These are phyloP conservation scores for Leishmania lainsoni DNA, from an alignment of 208 protist genomes.

Conservation along the genomic window DNA sequence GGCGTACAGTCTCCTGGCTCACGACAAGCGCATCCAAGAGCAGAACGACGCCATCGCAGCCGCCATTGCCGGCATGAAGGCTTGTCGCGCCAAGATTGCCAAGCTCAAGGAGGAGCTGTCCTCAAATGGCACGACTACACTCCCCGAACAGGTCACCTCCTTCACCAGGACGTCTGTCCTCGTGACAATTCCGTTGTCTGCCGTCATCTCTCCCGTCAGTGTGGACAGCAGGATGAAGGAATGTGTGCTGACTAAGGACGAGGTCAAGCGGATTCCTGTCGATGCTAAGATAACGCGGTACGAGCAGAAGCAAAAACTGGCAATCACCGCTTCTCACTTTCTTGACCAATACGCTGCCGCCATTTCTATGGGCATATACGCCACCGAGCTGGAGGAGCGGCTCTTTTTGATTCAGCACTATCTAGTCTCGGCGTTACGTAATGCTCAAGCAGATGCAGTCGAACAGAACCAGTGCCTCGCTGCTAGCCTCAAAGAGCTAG, in stretches of 20 bases:
- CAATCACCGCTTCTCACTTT: slow-evolving; percentile 1
- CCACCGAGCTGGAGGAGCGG: slow-evolving; percentile 20
- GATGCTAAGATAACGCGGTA: slow-evolving; percentile 38
- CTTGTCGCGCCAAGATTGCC: slow-evolving; percentile 57
- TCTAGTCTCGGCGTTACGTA: slow-evolving; percentile 1
- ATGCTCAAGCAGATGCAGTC: not conserved
- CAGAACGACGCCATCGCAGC: slow-evolving; percentile 62
- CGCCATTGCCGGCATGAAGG: slow-evolving; percentile 66
- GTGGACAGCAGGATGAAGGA: slow-evolving; percentile 41
- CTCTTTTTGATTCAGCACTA: slow-evolving; percentile 23
- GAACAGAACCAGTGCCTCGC: not conserved
- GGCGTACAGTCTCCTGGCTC: slow-evolving; percentile 52
- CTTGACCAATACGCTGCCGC: slow-evolving; percentile 18
- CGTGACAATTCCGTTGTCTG: slow-evolving; percentile 48
- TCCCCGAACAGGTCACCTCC: slow-evolving; percentile 51
- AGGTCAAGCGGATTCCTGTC: slow-evolving; percentile 37
- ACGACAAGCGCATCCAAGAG: slow-evolving; percentile 62
- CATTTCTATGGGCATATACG: not conserved
- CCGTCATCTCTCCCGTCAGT: slow-evolving; percentile 55
- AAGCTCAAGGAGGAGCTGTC: slow-evolving; percentile 68
- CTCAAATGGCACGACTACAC: slow-evolving; percentile 22
- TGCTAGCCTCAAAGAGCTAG: slow-evolving; percentile 18
- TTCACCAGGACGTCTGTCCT: slow-evolving; percentile 63
- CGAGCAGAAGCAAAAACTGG: slow-evolving; percentile 29
- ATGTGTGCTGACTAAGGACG: slow-evolving; percentile 67